Base-by-base conservation (phyloP, 805 yeast species). In the Candida hispaniensis region DNA sequence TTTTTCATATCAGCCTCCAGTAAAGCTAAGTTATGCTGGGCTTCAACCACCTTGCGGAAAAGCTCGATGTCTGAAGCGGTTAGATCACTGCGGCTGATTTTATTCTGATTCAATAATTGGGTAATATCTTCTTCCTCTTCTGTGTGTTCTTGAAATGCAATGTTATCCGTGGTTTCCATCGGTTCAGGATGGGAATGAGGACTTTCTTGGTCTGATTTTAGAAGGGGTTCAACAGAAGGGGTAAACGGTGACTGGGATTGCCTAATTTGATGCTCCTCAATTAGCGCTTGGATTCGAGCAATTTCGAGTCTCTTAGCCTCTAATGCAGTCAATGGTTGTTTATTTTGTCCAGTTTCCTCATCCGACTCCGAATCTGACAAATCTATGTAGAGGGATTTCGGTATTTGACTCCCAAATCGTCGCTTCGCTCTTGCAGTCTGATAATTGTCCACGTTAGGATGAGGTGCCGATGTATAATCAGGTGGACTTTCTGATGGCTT, bases 241-340 rank as follows among this genome's bases (percentile, higher is more conserved):
- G 10, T 19, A 10, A 8, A 19, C 21, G 8, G 8, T 8, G 10
- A 20, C 26, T 21, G 34, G 34, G 26, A 6, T 21, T 23, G 16
- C 22, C 35, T 8, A 12, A 13, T 32, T 22, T 9, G 13, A 20
- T 23, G 28, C 28, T 32, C 14, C n/a, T 27, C 36, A 32, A 32
- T 32, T 6, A 32, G 23, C 3, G 36, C 36, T 18, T 23, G 36
- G 23, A 32, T 32, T 7, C 36, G 36, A 14, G 36, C 36, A 23
- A 32, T 32, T 18, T 32, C 36, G 18, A 23, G 36, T 18, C 36
- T 27, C 22, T 27, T 32, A 15, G 23, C 36, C 10, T 32, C 36
- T 14, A 32, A 28, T n/a, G 36, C 23, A 20, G 24, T 22, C 28
- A 23, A 27, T 24, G 23, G 23, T 10, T 32, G 36, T 10, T 16